Evolutionary conservation across 148 eudicot species (phyloP).

Genomic region (Dianthus caryophyllus): DNA sequence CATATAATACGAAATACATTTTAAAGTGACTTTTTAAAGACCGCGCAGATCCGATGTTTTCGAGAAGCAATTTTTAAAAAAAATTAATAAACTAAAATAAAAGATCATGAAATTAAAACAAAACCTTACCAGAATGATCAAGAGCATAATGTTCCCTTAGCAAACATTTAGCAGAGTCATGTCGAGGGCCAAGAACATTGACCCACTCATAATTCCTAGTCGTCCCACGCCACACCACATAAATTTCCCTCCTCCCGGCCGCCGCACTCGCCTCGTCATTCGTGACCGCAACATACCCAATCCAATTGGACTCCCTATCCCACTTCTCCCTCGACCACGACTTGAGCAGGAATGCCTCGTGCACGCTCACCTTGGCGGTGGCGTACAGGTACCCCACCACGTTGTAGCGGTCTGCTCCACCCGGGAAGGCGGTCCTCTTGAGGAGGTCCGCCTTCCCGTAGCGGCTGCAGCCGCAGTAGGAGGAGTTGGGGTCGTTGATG

Average conservation of each 20-base stretch:
- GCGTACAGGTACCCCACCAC: slow-evolving; percentile 50
- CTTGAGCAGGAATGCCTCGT: slow-evolving; percentile 41
- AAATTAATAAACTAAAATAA: too few species aligned
- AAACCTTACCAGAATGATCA: slow-evolving; percentile 13
- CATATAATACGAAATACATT: too few species aligned
- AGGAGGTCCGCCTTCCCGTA: slow-evolving; percentile 24
- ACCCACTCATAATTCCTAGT: slow-evolving; percentile 56
- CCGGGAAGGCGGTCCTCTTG: slow-evolving; percentile 21
- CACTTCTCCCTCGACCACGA: slow-evolving; percentile 49
- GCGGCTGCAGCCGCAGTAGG: slow-evolving; percentile 36
- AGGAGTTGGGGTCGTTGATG: slow-evolving; percentile 33
- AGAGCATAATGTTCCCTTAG: slow-evolving; percentile 6
- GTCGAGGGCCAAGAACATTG: slow-evolving; percentile 38
- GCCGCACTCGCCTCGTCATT: slow-evolving; percentile 31
- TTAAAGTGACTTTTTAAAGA: too few species aligned
- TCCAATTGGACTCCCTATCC: slow-evolving; percentile 68
- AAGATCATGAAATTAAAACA: neutral
- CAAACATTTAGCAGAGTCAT: slow-evolving; percentile 32
- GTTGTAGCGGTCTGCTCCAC: slow-evolving; percentile 24
- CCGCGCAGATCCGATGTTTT: too few species aligned
- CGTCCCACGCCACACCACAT: slow-evolving; percentile 58
- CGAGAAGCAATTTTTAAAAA: too few species aligned
- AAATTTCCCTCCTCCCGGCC: slow-evolving; percentile 45
- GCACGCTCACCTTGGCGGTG: slow-evolving; percentile 42
- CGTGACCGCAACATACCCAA: slow-evolving; percentile 49